A percentile compares a stretch with the other conserved stretches of the same genome.
Conservation (phyloP, 805 yeast species). For the Torulaspora quercuum region DNA sequence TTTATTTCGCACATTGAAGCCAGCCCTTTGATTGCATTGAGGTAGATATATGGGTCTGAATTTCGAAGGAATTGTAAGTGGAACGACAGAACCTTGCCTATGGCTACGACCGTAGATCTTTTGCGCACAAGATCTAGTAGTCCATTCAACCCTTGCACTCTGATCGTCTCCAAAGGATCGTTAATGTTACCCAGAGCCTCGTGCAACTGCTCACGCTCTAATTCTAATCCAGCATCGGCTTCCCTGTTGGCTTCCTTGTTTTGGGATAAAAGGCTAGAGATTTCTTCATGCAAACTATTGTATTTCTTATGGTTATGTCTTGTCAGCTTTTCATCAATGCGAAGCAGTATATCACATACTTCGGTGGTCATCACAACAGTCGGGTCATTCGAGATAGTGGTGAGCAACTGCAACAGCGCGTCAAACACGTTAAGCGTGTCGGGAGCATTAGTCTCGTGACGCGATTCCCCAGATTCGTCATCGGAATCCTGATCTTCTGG, state of each 20-base stretch:
- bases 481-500: constrained; percentile 26
- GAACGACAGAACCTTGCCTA: constrained; percentile 55
- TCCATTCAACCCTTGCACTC: constrained; percentile 78
- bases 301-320: constrained; percentile 4
- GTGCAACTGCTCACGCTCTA: too few species aligned
- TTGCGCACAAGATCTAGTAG: constrained; percentile 53
- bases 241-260: not conserved
- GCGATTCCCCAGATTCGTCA: constrained; percentile 30
- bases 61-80: constrained; percentile 66
- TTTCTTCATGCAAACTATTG: not conserved
- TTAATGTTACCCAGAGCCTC: constrained; percentile 64
- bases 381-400: constrained; percentile 39
- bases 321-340: constrained; percentile 31
- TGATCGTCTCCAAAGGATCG: constrained; percentile 77
- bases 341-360: constrained; percentile 26
- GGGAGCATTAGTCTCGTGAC: constrained; percentile 4
- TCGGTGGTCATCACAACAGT: constrained; percentile 17
- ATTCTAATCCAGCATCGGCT: too few species aligned
- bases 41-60: constrained; percentile 80
- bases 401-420: constrained; percentile 40
- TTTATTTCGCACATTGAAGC: constrained; percentile 53
- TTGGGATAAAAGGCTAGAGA: not conserved
- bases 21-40: constrained; percentile 79
- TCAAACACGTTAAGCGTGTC: constrained; percentile 16
- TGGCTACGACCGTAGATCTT: constrained; percentile 48